These are phyloP conservation scores for Gossypium davidsonii DNA, from an alignment of 441 rosid genomes.

Conservation along the genomic window DNA sequence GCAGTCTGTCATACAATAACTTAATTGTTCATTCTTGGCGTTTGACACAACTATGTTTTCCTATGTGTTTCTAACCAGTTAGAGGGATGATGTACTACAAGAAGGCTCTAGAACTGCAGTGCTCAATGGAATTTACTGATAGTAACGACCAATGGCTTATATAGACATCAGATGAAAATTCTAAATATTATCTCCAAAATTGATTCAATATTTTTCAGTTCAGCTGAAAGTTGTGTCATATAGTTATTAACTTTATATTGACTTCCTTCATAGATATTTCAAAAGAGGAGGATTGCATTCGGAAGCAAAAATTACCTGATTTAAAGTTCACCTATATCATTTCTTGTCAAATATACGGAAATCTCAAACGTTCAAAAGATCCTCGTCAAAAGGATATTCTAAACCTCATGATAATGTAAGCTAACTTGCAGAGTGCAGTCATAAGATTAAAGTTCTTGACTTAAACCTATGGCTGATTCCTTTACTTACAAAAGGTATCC, in stretches of 20 bases:
- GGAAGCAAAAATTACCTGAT: constrained; percentile 61
- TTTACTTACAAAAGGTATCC: constrained; percentile 50
- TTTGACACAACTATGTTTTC: constrained; percentile 9
- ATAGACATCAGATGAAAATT: constrained; percentile 4
- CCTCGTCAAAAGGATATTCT: constrained; percentile 40
- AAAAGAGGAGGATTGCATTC: constrained; percentile 27
- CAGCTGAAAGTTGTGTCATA: neutral
- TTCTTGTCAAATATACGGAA: constrained; percentile 84
- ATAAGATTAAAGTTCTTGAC: constrained; percentile 11
- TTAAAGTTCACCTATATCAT: constrained; percentile 96
- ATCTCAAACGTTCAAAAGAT: constrained; percentile 65
- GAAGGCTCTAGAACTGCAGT: constrained; percentile 77
- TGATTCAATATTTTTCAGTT: neutral
- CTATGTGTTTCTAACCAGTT: constrained; percentile 39
- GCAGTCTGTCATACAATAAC: neutral
- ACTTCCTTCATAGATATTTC: constrained; percentile 38
- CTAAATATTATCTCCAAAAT: constrained; percentile 4
- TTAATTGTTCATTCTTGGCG: neutral
- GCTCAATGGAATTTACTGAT: constrained; percentile 55
- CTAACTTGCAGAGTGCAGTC: constrained; percentile 6
- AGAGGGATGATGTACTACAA: constrained; percentile 98
- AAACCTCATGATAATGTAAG: constrained; percentile 83
- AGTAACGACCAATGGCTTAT: constrained; percentile 43
- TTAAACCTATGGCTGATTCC: constrained; percentile 13
- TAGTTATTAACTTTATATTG: constrained; percentile 7